Evolutionary conservation across 805 yeast genomes (phyloP), one percentile per base, ranked within the genome.

Genomic region (Kazachstania martiniae): DNA sequence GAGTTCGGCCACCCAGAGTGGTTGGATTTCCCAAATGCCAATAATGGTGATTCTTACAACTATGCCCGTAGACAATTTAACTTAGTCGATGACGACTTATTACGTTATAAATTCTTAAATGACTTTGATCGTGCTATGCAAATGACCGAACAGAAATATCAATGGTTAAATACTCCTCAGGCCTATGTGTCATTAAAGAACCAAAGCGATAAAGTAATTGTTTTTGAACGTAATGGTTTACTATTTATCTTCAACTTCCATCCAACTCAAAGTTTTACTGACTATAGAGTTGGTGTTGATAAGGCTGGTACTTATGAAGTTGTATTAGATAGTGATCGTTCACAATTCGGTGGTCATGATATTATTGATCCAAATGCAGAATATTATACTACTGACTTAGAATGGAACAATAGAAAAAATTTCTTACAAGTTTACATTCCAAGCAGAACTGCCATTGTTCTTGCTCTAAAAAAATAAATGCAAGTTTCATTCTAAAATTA

Each of bases 1-100:
- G 98, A 89, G 60, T 89, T 91, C 62, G 98, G 98, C 12, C 98
- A 89, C 50, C 98, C 97, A 3, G 98, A 89, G 56, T 89, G 98
- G 98, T 70, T 91, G 32, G 98, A 89, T 58, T 91, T 89, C 68
- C 97, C 98, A 10, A 75, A 95, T 49, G 78, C 43, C 18, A 95
- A 95, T 22, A 91, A 89, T 58, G 69, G 69, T 18, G 86, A 85
- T 54, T 78, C 91, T 13, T 89, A 82, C 60, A 91, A 83, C 60
- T 89, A 91, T 51, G 95, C 96, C 2, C 73, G 97, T 52, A 74
- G 98, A 49, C 98, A 89, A 59, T 91, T 87, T 68, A 85, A 85
- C 49, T 68, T 89, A 45, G 72, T 79, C 23, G 77, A 79, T 34
- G 96, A 91, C 53, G 72, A 77, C 18, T 59, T 84, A 39, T 64